Evolutionary conservation across 345 rosid species (phyloP).

Genomic region (Moringa oleifera): DNA sequence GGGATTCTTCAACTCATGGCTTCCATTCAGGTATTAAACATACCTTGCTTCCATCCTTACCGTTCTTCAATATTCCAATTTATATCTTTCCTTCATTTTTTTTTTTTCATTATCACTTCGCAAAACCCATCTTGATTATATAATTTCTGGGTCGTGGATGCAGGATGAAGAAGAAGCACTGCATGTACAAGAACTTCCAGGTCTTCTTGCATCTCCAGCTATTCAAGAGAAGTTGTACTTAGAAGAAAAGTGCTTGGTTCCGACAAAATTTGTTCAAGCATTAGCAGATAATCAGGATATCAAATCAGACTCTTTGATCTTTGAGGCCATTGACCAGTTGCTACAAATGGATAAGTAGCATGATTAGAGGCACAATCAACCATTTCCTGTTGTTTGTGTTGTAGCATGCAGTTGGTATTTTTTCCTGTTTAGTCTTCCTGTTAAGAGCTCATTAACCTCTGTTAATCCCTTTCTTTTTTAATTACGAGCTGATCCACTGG

Average conservation of each 20-base stretch:
- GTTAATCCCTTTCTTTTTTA: too few species aligned
- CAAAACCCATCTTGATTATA: too few species aligned
- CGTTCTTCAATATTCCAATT: slow-evolving; percentile 3
- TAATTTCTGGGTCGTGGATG: neutral
- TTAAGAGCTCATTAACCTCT: too few species aligned
- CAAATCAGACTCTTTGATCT: slow-evolving; percentile 18
- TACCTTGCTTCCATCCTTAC: slow-evolving; percentile 1
- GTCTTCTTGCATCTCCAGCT: slow-evolving; percentile 32
- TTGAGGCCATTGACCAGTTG: slow-evolving; percentile 17
- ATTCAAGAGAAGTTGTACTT: slow-evolving; percentile 42
- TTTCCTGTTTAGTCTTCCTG: too few species aligned
- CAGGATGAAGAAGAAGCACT: neutral
- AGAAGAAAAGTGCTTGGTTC: slow-evolving; percentile 45
- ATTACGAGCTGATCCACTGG: too few species aligned
- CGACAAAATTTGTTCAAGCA: slow-evolving; percentile 25
- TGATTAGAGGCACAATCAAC: too few species aligned
- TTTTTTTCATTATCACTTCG: too few species aligned
- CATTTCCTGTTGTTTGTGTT: too few species aligned
- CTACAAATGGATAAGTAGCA: too few species aligned
- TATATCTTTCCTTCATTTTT: too few species aligned
- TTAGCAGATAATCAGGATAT: slow-evolving; percentile 24
- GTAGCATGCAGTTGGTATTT: too few species aligned
- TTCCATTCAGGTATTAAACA: neutral
- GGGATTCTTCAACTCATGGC: slow-evolving; percentile 40
- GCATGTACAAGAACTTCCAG: slow-evolving; percentile 19